Base-by-base conservation (phyloP, 2,329 filamentous ascomycete genomes). In the Aspergillus phoenicis region DNA sequence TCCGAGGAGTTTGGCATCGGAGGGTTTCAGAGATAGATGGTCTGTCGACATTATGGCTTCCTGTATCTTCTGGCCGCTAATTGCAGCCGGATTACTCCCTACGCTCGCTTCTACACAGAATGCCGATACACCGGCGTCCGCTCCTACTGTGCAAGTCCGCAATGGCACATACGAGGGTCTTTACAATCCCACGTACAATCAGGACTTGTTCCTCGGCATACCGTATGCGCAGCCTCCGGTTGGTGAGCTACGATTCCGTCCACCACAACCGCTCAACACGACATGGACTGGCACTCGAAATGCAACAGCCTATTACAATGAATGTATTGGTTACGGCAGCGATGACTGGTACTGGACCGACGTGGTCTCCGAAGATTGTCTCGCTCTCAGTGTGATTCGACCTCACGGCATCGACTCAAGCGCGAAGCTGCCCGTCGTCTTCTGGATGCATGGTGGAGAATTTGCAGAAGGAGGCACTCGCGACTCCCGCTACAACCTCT, bases 401-500 rank as follows among this genome's bases (percentile, higher is more conserved):
- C 68, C 63, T 3, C 53, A 49, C 3, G 60, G 59, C 5, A 48
- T 33, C 13, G 47, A 58, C 6, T 20, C 33, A 7, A 15, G 51
- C n/a, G 36, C 58, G 15, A 28, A 28, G 4, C 38, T 67, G 4
- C 68, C 69, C 5, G 65, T 70, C 2, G 51, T 66, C 5, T 41
- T 69, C 13, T 71, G 62, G 51, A 68, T 70, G n/a, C 60, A 67
- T 30, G 69, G 79, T 48, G 72, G 76, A 47, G 30, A 83, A 83
- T 61, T 78, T 79, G 4, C 81, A 84, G 65, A 64, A n/a, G 70
- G 68, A 1, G 77, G 77, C 13, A 65, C 62, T n/a, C 56, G 62
- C 11, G 63, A 66, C 33, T 62, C 65, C 17, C 59, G 63, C 58
- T 89, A 89, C 71, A 88, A 89, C 65, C 72, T 86, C 39, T 83